phyloP scores from a whole-genome alignment of 306 rosid species.

The Corylus americana region DNA sequence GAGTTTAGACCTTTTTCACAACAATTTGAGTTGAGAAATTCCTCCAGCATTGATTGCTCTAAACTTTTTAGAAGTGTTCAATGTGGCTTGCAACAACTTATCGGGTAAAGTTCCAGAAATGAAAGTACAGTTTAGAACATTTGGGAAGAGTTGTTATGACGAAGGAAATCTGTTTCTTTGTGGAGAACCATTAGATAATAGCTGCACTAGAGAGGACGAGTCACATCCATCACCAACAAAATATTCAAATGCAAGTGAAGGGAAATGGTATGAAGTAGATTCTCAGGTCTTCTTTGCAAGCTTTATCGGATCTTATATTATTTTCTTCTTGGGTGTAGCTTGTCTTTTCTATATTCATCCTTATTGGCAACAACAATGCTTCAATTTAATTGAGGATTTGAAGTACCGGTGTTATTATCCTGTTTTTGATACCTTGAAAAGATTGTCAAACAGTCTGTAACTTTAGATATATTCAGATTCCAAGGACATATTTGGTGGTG shows the following conservation, averaged over 20 bases:
- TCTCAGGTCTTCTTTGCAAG: not conserved
- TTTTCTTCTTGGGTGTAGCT: not conserved
- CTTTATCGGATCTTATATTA: not conserved
- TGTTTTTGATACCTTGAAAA: not conserved
- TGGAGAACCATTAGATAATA: too few relatives aligned
- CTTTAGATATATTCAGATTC: not conserved
- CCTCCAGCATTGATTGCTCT: not conserved
- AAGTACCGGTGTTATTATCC: not conserved
- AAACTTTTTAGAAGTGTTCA: not conserved
- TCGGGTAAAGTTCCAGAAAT: too few relatives aligned
- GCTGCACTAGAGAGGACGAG: too few relatives aligned
- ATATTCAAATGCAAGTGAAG: not conserved
- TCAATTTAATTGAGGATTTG: constrained; percentile 1
- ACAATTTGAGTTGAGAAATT: too few relatives aligned
- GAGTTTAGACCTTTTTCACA: too few relatives aligned
- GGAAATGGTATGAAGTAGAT: not conserved
- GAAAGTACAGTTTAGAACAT: too few relatives aligned
- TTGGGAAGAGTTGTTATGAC: too few relatives aligned
- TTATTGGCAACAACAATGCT: not conserved
- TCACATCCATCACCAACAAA: too few relatives aligned
- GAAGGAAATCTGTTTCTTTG: too few relatives aligned
- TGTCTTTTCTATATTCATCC: not conserved
- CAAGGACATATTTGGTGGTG: not conserved
- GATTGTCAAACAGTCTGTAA: not conserved
- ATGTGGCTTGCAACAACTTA: too few relatives aligned